These are phyloP conservation scores for Fusarium verticillioides DNA, from an alignment of 2,329 filamentous ascomycete species.

Conservation along the genomic window DNA sequence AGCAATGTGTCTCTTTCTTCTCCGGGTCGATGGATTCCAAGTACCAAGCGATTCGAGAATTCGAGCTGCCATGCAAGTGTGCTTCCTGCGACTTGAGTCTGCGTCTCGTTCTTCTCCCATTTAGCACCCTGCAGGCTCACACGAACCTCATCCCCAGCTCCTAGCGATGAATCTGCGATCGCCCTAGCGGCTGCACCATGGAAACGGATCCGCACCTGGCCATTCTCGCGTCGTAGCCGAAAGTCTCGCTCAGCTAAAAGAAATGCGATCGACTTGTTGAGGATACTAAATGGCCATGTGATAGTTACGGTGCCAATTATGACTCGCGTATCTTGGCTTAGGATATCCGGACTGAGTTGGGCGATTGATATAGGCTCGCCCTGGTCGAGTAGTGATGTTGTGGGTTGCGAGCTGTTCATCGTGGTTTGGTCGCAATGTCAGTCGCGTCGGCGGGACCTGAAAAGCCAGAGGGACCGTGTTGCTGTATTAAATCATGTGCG, in stretches of 20 bases:
- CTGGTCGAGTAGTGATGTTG: constrained; percentile 41
- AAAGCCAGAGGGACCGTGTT: constrained; percentile 1
- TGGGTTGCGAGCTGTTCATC: constrained; percentile 42
- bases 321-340: constrained; percentile 53
- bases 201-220: constrained; percentile 85
- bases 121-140: constrained; percentile 75
- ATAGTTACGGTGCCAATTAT: constrained; percentile 82
- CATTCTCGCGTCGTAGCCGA: constrained; percentile 77
- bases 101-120: constrained; percentile 68
- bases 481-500: constrained; percentile 20
- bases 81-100: constrained; percentile 60
- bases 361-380: constrained; percentile 63
- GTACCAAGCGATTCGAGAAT: constrained; percentile 61
- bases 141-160: constrained; percentile 80
- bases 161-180: constrained; percentile 73
- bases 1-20: constrained; percentile 61
- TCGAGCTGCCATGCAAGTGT: constrained; percentile 69
- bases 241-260: constrained; percentile 88
- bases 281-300: constrained; percentile 90
- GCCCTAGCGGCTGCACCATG: constrained; percentile 75
- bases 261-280: constrained; percentile 78
- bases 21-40: constrained; percentile 57
- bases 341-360: constrained; percentile 61
- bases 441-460: constrained; percentile 33
- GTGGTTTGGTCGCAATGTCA: constrained; percentile 23